Conservation (phyloP, 2,329 filamentous ascomycete genomes). For the Gremmenia infestans region DNA sequence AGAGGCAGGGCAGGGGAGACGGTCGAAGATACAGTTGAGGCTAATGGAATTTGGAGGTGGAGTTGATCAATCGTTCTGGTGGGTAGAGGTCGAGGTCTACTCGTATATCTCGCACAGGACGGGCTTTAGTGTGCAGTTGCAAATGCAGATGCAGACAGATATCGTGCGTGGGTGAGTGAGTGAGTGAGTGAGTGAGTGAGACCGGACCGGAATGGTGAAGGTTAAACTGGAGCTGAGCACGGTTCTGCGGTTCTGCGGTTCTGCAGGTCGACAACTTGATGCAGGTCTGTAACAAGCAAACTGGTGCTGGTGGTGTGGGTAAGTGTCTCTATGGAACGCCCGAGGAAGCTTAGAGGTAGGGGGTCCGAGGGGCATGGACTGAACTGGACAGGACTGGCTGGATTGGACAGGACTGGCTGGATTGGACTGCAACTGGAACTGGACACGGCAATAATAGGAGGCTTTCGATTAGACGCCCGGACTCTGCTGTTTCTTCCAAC, state of each 20-base stretch:
- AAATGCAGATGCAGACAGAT: slow-evolving; percentile 3
- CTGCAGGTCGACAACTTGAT: slow-evolving; percentile 31
- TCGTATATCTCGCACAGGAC: too few species aligned
- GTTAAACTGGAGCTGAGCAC: slow-evolving; percentile 5
- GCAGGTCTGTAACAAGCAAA: slow-evolving; percentile 34
- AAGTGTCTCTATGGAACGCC: slow-evolving; percentile 26
- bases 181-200: neutral
- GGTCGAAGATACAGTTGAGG: neutral
- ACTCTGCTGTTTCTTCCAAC: neutral
- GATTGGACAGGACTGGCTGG: neutral
- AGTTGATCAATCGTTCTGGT: neutral
- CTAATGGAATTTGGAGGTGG: neutral
- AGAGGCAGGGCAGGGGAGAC: neutral
- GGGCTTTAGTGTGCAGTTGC: neutral
- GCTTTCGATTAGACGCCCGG: neutral
- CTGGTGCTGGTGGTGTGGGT: neutral
- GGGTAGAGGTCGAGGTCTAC: neutral
- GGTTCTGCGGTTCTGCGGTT: slow-evolving; percentile 14
- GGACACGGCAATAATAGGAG: neutral
- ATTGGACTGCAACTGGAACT: neutral
- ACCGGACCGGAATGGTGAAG: neutral
- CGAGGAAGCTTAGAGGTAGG: slow-evolving; percentile 25
- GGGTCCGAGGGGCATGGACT: neutral
- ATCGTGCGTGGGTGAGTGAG: slow-evolving; percentile 1
- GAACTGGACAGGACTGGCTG: neutral